phyloP scores from a whole-genome alignment of 352 stramenopile species.

The Phytophthora podocarpi region DNA sequence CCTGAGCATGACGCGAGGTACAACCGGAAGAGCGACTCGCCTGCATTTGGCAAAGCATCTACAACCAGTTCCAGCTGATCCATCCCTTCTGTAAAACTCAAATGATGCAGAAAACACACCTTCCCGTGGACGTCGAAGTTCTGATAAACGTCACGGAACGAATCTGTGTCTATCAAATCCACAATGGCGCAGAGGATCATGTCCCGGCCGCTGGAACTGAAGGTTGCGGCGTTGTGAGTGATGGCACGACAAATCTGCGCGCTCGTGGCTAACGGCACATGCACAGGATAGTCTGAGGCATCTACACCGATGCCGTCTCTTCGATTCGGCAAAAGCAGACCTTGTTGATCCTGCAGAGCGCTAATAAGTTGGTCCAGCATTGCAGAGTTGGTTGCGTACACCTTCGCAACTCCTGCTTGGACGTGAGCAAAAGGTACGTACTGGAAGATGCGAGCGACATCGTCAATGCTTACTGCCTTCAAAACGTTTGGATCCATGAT shows the following conservation, averaged over 20 bases:
- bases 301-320: conserved; percentile 4
- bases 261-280: conserved; percentile 61
- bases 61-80: conserved; percentile 63
- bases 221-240: conserved; percentile 46
- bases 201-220: conserved; percentile 74
- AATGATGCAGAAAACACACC: conserved; percentile 62
- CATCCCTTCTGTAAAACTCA: conserved; percentile 57
- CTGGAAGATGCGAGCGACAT: conserved; percentile 50
- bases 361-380: conserved; percentile 35
- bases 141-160: conserved; percentile 71
- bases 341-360: conserved; percentile 32
- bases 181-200: conserved; percentile 78
- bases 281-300: conserved; percentile 57
- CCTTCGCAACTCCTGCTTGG: conserved; percentile 29
- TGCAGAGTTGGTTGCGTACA: conserved; percentile 14
- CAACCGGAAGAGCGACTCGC: conserved; percentile 66
- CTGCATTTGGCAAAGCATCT: conserved; percentile 55
- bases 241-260: conserved; percentile 80
- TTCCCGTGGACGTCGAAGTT: conserved; percentile 65
- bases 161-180: conserved; percentile 64
- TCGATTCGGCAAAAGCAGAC: conserved; percentile 5
- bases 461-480: conserved; percentile 42
- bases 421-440: conserved; percentile 48
- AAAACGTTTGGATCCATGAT: conserved; percentile 51
- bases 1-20: conserved; percentile 56